Evolutionary conservation across 306 rosid genomes (phyloP), one percentile per base, ranked within the genome.

Genomic region (Lablab purpureus): DNA sequence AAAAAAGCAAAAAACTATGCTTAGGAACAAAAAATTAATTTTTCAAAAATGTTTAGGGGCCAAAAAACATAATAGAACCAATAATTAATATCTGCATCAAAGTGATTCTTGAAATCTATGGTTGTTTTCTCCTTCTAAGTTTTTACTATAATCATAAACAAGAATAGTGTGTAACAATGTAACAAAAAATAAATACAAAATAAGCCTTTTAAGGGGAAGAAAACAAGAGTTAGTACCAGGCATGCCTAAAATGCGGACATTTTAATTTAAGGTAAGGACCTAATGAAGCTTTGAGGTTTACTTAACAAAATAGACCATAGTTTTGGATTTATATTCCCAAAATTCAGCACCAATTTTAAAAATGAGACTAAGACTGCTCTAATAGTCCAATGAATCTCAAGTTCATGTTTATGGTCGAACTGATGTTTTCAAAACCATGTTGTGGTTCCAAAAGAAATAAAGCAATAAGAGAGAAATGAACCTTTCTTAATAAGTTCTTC

Each of bases 401-500:
- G 37, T 78, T 17, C 1, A 34, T 50, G 46, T 36, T 65, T 51
- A 15, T 2, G 5, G 52, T 32, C 22, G 19, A 63, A 47, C n/a
- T 47, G 49, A 47, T 63, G 62, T 40, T 40, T 63, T 62, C 58
- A 73, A 64, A 40, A 52, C 59, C 74, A 41, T 64, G 14, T 36
- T 34, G 25, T 51, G 65, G 43, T 37, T 74, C 40, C 54, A 71
- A 54, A 69, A n/a, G 60, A 74, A 75, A 36, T 28, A 63, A 73
- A 40, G 52, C 22, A 27, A 36, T 28, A 43, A 23, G 74, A 67
- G 58, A 66, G 63, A 75, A 54, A 69, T 56, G n/a, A 75, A 92
- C 98, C 99, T 88, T 78, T 87, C 54, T 73, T 75, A 73, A 90
- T 87, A 50, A 87, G 77, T 79, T 88, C 93, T 73, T 79, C 92